Conservation (phyloP, 495 filamentous ascomycete genomes). For the Beverwykella pulmonaria region DNA sequence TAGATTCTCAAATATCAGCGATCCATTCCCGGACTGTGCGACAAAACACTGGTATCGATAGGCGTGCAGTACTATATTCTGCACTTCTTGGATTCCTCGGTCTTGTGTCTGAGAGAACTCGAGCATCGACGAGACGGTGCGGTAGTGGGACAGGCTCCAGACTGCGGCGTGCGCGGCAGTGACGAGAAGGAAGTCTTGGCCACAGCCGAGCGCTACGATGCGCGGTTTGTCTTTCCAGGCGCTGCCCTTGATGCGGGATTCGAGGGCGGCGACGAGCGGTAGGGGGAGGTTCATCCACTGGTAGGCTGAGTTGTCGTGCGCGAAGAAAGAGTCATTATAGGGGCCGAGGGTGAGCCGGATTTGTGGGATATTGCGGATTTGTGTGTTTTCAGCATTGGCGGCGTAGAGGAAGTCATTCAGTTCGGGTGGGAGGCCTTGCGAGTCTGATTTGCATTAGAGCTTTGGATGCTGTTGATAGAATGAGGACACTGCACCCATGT, state of each 20-base stretch:
- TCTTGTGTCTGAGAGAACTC: constrained; percentile 17
- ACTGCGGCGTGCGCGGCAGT: constrained; percentile 27
- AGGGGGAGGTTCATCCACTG: constrained; percentile 31
- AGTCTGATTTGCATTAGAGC: constrained; percentile 15
- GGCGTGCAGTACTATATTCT: constrained; percentile 15
- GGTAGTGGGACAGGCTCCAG: constrained; percentile 20
- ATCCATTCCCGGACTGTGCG: constrained; percentile 18
- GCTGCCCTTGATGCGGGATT: constrained; percentile 22
- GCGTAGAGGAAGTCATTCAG: constrained; percentile 28
- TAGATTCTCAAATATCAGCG: constrained; percentile 22
- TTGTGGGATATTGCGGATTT: constrained; percentile 13
- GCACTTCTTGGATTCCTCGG: constrained; percentile 20
- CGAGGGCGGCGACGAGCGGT: constrained; percentile 14
- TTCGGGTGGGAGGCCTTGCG: constrained; percentile 25
- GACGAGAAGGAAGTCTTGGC: constrained; percentile 27
- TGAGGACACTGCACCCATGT: constrained; percentile 13
- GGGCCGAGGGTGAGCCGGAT: constrained; percentile 27
- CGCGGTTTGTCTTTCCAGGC: constrained; percentile 30
- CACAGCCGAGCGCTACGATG: constrained; percentile 29
- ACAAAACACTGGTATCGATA: constrained; percentile 35
- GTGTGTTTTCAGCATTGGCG: not conserved
- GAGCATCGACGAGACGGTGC: constrained; percentile 12
- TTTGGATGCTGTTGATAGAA: not conserved
- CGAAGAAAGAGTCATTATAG: constrained; percentile 34
- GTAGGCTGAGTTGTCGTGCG: constrained; percentile 13